These are phyloP conservation scores for Gypsophila paniculata DNA, from an alignment of 179 eudicot species.

Conservation along the genomic window DNA sequence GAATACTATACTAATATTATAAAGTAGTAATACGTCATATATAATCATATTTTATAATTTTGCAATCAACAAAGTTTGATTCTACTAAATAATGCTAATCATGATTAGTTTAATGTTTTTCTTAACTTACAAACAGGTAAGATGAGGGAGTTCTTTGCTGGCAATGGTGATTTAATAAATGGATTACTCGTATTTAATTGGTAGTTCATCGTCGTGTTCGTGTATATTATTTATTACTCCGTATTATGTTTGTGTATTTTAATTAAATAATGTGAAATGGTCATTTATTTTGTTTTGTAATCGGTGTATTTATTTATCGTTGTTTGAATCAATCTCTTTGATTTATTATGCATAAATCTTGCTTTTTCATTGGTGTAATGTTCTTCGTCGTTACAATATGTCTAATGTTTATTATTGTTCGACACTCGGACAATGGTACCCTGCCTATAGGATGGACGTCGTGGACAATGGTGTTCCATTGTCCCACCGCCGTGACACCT, in stretches of 20 bases:
- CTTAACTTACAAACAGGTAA: slow-evolving; percentile 1
- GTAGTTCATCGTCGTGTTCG: background rate
- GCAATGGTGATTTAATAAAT: slow-evolving; percentile 3
- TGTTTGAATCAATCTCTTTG: background rate
- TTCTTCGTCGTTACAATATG: background rate
- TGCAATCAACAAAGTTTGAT: background rate
- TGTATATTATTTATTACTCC: background rate
- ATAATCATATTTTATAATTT: background rate
- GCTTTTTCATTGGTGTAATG: background rate
- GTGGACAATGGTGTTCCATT: too few relatives aligned
- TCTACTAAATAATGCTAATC: too few relatives aligned
- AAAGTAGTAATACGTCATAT: background rate
- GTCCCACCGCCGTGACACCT: too few relatives aligned
- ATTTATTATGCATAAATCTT: background rate
- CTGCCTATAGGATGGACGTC: too few relatives aligned
- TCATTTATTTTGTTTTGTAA: background rate
- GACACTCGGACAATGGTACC: too few relatives aligned
- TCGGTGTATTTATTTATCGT: background rate
- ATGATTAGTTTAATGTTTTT: background rate
- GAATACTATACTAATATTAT: too few relatives aligned
- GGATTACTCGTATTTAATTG: slow-evolving; percentile 13
- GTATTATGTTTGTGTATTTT: too few relatives aligned
- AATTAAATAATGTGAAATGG: too few relatives aligned
- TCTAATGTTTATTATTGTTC: too few relatives aligned
- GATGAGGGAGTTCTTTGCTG: background rate